These are phyloP conservation scores for Syzygium aromaticum DNA, from an alignment of 345 rosid species.

Conservation along the genomic window DNA sequence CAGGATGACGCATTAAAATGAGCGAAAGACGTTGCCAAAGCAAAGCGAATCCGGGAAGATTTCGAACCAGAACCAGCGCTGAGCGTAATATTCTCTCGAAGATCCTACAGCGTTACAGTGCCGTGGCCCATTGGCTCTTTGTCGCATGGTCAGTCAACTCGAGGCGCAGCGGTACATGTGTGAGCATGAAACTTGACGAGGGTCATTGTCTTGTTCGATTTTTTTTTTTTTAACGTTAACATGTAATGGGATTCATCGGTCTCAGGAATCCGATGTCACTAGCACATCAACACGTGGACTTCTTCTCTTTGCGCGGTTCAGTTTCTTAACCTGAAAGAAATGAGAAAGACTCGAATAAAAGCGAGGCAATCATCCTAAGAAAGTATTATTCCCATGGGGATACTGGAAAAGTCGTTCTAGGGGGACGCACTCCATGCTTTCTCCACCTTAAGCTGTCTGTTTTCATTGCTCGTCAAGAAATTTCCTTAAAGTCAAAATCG, in stretches of 20 bases:
- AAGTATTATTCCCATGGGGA: background rate
- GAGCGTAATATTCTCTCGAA: background rate
- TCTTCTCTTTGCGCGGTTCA: background rate
- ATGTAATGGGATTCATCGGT: background rate
- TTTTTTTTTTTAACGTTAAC: background rate
- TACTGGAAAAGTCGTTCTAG: background rate
- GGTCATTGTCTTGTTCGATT: background rate
- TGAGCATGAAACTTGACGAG: background rate
- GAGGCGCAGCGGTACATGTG: background rate
- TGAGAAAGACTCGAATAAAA: background rate
- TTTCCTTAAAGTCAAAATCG: too few species aligned
- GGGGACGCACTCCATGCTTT: background rate
- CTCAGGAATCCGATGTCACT: background rate
- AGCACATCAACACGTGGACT: background rate
- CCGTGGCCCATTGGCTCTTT: background rate
- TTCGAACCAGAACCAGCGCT: background rate
- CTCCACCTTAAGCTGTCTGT: background rate
- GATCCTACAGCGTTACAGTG: background rate
- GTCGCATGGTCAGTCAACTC: background rate
- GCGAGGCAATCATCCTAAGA: background rate
- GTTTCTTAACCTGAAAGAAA: constrained; percentile 26
- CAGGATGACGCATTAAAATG: background rate
- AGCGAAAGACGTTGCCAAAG: background rate
- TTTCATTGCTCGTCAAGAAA: too few species aligned
- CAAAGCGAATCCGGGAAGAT: background rate